phyloP scores from a whole-genome alignment of 1,284 basidiomycete species.

The Phlebopus sp. region DNA sequence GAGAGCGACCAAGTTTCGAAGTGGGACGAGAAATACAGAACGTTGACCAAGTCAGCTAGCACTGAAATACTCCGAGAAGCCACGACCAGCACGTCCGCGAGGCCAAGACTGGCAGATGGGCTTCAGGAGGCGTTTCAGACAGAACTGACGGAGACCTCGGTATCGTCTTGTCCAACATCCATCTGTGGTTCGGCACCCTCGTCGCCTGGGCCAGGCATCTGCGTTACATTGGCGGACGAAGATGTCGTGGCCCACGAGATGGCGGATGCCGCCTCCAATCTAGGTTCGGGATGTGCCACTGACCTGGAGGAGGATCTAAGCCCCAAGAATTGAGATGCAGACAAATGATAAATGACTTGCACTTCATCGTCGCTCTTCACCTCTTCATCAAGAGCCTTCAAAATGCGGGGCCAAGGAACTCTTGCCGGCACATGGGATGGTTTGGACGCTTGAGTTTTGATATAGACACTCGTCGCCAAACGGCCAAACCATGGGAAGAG shows the following conservation, averaged over 20 bases:
- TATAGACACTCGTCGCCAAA: no score
- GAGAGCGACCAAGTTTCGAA: constrained; percentile 55
- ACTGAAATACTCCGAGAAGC: constrained; percentile 31
- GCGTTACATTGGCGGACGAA: constrained; percentile 19
- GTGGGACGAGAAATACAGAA: constrained; percentile 42
- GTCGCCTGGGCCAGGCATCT: constrained; percentile 20
- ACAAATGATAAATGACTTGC: no score
- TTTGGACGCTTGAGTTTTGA: no score
- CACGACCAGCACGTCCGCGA: background rate
- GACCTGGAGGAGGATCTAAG: constrained; percentile 11
- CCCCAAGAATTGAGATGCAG: no score
- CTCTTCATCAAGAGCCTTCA: no score
- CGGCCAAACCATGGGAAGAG: no score
- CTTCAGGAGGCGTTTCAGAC: constrained; percentile 7
- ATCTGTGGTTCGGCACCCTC: constrained; percentile 16
- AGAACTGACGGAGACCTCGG: background rate
- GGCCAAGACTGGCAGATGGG: constrained; percentile 13
- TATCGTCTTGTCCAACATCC: constrained; percentile 16
- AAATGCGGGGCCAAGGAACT: no score
- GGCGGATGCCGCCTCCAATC: background rate
- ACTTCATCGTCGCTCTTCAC: no score
- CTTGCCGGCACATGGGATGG: no score
- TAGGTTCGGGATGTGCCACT: constrained; percentile 9
- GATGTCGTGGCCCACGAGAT: constrained; percentile 4
- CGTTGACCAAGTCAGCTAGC: constrained; percentile 27